Percentiles rank a stretch among this genome's conserved stretches.
phyloP scores from a whole-genome alignment of 495 filamentous ascomycete genomes.

The Aspergillus ellipticus region DNA sequence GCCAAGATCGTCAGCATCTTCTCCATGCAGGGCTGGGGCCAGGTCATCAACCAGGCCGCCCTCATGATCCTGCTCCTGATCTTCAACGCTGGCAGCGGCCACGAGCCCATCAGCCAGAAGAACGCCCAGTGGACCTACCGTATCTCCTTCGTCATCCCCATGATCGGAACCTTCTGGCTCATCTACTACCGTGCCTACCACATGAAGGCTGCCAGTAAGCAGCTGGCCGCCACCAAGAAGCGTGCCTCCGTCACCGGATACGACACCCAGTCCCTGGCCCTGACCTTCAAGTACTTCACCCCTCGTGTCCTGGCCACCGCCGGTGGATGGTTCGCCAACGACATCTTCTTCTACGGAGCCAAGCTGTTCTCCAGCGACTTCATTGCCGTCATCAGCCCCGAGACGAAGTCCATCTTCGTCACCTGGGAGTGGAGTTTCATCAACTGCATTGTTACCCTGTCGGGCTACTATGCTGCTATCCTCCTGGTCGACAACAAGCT shows the following conservation, averaged over 20 bases:
- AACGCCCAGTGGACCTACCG: constrained; percentile 83
- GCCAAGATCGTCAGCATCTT: constrained; percentile 89
- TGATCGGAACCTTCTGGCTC: constrained; percentile 85
- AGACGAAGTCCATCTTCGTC: constrained; percentile 63
- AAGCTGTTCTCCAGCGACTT: constrained; percentile 92
- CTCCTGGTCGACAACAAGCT: constrained; percentile 88
- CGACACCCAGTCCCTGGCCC: constrained; percentile 68
- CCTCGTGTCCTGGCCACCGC: constrained; percentile 78
- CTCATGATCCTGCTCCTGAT: constrained; percentile 77
- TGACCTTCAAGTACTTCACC: constrained; percentile 76
- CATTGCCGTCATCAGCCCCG: constrained; percentile 66
- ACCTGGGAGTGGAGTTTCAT: constrained; percentile 86
- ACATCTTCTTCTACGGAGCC: constrained; percentile 97
- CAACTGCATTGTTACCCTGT: constrained; percentile 76
- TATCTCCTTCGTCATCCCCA: constrained; percentile 80
- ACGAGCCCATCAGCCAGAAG: constrained; percentile 65
- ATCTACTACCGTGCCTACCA: constrained; percentile 87
- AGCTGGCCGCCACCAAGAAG: constrained; percentile 73
- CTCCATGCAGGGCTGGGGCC: constrained; percentile 96
- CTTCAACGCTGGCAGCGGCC: constrained; percentile 71
- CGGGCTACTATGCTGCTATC: constrained; percentile 77
- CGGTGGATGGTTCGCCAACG: constrained; percentile 84
- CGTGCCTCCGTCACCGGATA: constrained; percentile 83
- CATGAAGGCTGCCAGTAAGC: constrained; percentile 74
- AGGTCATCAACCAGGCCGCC: constrained; percentile 83